Conservation (phyloP, 164 flowering plant genomes). For the Vitis riparia region DNA sequence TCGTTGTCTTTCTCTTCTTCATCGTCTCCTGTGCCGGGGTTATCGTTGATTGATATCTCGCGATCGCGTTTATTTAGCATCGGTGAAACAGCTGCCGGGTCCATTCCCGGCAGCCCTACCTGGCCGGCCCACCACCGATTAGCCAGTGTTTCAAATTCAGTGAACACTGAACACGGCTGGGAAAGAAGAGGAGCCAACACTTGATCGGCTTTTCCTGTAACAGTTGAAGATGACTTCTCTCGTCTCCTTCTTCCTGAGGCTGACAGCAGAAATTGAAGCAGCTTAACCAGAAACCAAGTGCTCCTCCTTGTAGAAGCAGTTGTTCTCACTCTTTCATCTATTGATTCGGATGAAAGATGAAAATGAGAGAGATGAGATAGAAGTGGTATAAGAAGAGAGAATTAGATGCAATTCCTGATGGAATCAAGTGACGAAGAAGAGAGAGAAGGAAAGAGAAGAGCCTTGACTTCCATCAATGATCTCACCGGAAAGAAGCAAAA, state of each 20-base stretch:
- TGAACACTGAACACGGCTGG: too few relatives aligned
- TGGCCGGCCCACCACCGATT: constrained; percentile 45
- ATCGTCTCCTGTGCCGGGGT: constrained; percentile 25
- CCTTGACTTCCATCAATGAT: background rate
- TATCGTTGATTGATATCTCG: constrained; percentile 26
- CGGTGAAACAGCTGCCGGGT: constrained; percentile 29
- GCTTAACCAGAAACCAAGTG: background rate
- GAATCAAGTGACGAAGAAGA: constrained; percentile 10
- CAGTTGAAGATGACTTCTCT: background rate
- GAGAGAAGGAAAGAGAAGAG: background rate
- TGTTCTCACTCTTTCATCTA: background rate
- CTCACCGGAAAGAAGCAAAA: constrained; percentile 1
- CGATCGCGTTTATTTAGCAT: constrained; percentile 27
- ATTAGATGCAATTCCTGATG: constrained; percentile 16
- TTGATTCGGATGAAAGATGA: background rate
- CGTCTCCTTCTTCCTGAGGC: background rate
- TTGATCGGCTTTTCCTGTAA: background rate
- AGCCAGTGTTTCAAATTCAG: constrained; percentile 27
- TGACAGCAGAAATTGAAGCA: background rate
- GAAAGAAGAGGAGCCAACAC: background rate
- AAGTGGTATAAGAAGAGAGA: constrained; percentile 4
- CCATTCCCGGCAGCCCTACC: constrained; percentile 36
- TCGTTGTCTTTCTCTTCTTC: constrained; percentile 43
- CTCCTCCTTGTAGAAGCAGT: background rate
- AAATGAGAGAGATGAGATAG: background rate